These are phyloP conservation scores for thale cress (Arabidopsis thaliana) DNA, from an alignment of 345 rosid genomes.

Conservation along the genomic window TAIR10.1 NC_003076.8:7864501-7865000, in stretches of 20 bases:
- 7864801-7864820: slow-evolving; percentile 23
- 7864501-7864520: slow-evolving; percentile 19
- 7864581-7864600: slow-evolving; percentile 20
- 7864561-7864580: slow-evolving; percentile 6
- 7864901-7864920: slow-evolving; percentile 23
- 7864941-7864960: slow-evolving; percentile 14
- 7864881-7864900: not conserved
- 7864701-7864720: not conserved
- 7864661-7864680: not conserved
- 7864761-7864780: slow-evolving; percentile 13
- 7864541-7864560: not conserved
- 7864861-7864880: slow-evolving; percentile 4
- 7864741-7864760: slow-evolving; percentile 3
- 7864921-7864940: slow-evolving; percentile 33
- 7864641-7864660: slow-evolving; percentile 2
- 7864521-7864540: slow-evolving; percentile 24
- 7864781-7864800: slow-evolving; percentile 1
- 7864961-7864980: slow-evolving; percentile 35
- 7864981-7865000: slow-evolving; percentile 8
- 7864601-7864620: not conserved
- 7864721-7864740: slow-evolving; percentile 3
- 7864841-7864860: slow-evolving; percentile 27
- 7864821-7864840: slow-evolving; percentile 35
- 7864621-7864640: not conserved
- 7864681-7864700: not conserved